A percentile compares a stretch with the other conserved stretches of the same genome.
phyloP scores from a whole-genome alignment of 176 grass and related monocot genomes.

The Saccharum spontaneum region DNA sequence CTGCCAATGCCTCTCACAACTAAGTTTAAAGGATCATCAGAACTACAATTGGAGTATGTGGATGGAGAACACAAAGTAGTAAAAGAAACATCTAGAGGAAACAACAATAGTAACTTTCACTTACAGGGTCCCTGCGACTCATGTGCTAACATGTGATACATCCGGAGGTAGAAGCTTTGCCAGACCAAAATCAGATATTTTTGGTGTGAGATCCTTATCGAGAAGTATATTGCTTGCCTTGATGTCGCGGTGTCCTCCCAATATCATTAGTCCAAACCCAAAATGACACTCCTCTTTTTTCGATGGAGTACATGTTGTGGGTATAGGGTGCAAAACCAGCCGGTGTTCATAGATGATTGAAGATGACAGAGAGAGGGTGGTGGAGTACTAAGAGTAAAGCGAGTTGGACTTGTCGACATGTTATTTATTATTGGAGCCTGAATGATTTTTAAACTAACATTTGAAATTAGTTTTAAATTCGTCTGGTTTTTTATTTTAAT shows the following conservation, averaged over 20 bases:
- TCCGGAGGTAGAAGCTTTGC: slow-evolving; percentile 70
- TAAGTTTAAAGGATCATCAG: neutral
- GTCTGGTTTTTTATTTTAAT: too few relatives aligned
- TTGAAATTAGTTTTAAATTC: too few relatives aligned
- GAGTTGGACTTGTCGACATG: too few relatives aligned
- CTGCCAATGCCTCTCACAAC: neutral
- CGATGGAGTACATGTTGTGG: too few relatives aligned
- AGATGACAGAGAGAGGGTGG: too few relatives aligned
- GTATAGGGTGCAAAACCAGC: too few relatives aligned
- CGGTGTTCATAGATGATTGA: too few relatives aligned
- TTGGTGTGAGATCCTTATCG: slow-evolving; percentile 54
- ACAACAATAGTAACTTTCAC: slow-evolving; percentile 1
- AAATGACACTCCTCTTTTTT: too few relatives aligned
- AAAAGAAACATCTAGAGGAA: neutral
- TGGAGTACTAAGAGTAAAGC: too few relatives aligned
- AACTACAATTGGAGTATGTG: neutral
- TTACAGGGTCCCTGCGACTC: slow-evolving; percentile 80
- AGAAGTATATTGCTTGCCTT: slow-evolving; percentile 87
- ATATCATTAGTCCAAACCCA: too few relatives aligned
- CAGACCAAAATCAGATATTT: slow-evolving; percentile 82
- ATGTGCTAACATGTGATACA: slow-evolving; percentile 75
- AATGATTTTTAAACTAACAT: too few relatives aligned
- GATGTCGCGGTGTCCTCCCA: slow-evolving; percentile 55
- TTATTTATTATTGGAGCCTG: too few relatives aligned
- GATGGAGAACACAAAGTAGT: neutral